phyloP scores from a whole-genome alignment of 768 basidiomycete species.

The Termitomyces eurrhizus region DNA sequence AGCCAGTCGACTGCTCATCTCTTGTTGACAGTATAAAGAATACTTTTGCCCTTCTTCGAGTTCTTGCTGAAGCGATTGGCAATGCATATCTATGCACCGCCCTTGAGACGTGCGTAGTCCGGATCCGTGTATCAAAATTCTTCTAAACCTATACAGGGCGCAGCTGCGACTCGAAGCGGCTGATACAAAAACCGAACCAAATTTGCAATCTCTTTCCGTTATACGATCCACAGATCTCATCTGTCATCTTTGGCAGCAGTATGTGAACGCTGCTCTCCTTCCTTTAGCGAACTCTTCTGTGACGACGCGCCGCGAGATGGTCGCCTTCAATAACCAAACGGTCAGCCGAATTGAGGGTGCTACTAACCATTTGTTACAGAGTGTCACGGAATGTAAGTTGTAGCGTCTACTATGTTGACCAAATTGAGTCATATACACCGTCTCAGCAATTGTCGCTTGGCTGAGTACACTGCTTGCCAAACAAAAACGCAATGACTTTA shows the following conservation, averaged over 20 bases:
- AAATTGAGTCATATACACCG: not conserved
- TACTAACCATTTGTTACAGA: conserved; percentile 76
- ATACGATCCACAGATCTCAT: conserved; percentile 78
- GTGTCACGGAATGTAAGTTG: conserved; percentile 71
- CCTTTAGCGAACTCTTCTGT: conserved; percentile 85
- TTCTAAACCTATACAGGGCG: conserved; percentile 44
- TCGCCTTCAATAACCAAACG: conserved; percentile 84
- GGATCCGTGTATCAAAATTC: not conserved
- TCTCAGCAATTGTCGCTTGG: conserved; percentile 68
- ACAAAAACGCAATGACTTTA: conserved; percentile 96
- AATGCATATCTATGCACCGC: conserved; percentile 87
- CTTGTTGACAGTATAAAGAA: conserved; percentile 69
- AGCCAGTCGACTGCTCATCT: not conserved
- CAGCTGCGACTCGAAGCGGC: conserved; percentile 64
- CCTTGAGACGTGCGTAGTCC: conserved; percentile 75
- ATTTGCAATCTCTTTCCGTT: conserved; percentile 59
- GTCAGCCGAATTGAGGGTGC: conserved; percentile 82
- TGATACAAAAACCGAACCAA: conserved; percentile 81
- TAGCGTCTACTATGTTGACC: not conserved
- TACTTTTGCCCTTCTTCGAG: conserved; percentile 75
- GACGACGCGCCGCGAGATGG: conserved; percentile 89
- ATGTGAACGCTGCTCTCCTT: conserved; percentile 84
- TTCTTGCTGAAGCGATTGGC: conserved; percentile 84
- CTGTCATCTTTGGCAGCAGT: conserved; percentile 96
- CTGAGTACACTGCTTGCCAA: conserved; percentile 73